Evolutionary conservation across 2,329 filamentous ascomycete species (phyloP).

Genomic region (Colletotrichum sp.): DNA sequence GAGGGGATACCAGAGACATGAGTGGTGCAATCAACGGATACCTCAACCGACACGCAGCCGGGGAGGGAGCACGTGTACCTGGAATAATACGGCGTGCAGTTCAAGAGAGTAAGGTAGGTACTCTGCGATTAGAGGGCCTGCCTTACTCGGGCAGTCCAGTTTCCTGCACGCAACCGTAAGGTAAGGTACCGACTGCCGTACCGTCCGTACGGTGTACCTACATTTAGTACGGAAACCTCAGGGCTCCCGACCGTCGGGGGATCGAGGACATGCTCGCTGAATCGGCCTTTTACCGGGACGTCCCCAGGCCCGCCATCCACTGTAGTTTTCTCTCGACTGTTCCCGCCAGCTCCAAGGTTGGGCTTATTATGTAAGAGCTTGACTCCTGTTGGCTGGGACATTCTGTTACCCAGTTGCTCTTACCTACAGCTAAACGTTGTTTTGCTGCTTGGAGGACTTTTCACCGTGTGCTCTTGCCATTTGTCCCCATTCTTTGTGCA

Average conservation of each 20-base stretch:
- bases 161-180: background rate
- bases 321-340: background rate
- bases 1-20: background rate
- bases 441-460: background rate
- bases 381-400: constrained; percentile 15
- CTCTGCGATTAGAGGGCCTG: background rate
- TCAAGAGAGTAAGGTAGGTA: background rate
- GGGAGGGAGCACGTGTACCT: constrained; percentile 13
- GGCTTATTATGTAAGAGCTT: constrained; percentile 22
- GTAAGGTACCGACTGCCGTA: background rate
- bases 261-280: constrained; percentile 9
- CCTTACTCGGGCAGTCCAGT: background rate
- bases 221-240: background rate
- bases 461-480: background rate
- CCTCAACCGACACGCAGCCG: background rate
- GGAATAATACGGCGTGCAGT: background rate
- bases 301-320: background rate
- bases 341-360: constrained; percentile 4
- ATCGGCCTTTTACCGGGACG: constrained; percentile 1
- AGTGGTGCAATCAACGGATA: background rate
- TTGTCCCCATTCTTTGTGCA: constrained; percentile 13
- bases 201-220: background rate
- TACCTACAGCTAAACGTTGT: constrained; percentile 9
- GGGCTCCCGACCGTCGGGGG: background rate
- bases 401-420: constrained; percentile 13